Evolutionary conservation across 148 eudicot species (phyloP), one percentile per base, ranked within the genome.

Genomic region (Polygonum aviculare): DNA sequence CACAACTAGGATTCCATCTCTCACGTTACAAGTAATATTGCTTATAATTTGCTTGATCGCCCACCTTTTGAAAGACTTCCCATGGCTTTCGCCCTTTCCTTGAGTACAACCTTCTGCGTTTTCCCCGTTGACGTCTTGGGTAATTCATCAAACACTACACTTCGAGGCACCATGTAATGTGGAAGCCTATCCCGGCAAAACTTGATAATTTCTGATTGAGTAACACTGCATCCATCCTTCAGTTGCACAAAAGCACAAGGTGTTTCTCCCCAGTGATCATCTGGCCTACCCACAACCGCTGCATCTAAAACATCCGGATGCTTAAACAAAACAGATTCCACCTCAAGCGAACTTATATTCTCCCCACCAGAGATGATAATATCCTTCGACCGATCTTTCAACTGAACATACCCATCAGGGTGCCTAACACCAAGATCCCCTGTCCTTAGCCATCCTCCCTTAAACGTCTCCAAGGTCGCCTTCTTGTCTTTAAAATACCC

Each of bases 331-430:
- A 78, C 78, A 0, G 79, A 72, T 44, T 86, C 88, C 10, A 86
- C 84, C 81, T 86, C 88, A 19, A 86, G 73, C 12, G 80, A 78
- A 41, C 87, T 84, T 51, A 86, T 86, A 59, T 86, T 86, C 76
- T 86, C 89, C 45, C 89, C 89, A 14, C 89, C 89, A 10, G 87
- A 84, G 62, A 86, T 86, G 18, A 86, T 84, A 31, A 86, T 55
- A 70, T 86, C 89, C 79, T 86, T 86, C 2, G 75, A 73, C 19
- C 89, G 76, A 69, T 86, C 87, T 77, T 86, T 86, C 0, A 86
- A 26, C 77, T 86, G 85, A 11, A 86, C 75, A 72, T 86, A 82
- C 7, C 79, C 82, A 75, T 84, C 89, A 2, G 77, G 78, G 31
- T 86, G 86, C 75, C 73, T 82, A 18, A 86, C 87, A 12, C 80